phyloP scores from a whole-genome alignment of 78 protist genomes.

The Dictyostelium capitatum region DNA sequence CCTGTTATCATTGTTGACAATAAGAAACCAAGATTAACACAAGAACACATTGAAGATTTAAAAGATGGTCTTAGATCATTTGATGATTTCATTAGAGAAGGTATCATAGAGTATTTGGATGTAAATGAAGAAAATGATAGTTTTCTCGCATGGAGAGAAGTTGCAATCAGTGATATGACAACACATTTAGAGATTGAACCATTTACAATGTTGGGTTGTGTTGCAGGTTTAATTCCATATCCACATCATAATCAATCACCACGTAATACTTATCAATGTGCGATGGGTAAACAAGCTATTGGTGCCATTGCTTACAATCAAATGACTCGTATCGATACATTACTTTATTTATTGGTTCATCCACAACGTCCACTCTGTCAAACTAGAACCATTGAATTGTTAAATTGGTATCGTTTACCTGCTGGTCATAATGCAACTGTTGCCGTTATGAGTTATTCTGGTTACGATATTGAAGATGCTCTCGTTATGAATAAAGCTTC shows the following conservation, averaged over 20 bases:
- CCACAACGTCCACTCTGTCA: conserved; percentile 99
- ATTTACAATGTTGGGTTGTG: conserved; percentile 99
- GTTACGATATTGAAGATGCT: conserved; percentile 99
- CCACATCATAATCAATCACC: conserved; percentile 99
- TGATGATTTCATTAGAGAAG: conserved; percentile 84
- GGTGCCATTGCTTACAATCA: conserved; percentile 98
- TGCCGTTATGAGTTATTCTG: conserved; percentile 98
- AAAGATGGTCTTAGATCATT: conserved; percentile 64
- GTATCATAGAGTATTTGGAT: conserved; percentile 98
- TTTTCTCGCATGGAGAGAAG: conserved; percentile 77
- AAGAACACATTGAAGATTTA: conserved; percentile 68
- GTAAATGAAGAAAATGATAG: conserved; percentile 97
- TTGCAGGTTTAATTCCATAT: conserved; percentile 99
- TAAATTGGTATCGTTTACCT: conserved; percentile 98
- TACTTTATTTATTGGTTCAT: conserved; percentile 98
- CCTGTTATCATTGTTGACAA: conserved; percentile 98
- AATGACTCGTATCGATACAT: conserved; percentile 98
- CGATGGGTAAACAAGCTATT: conserved; percentile 99
- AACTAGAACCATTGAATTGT: conserved; percentile 97
- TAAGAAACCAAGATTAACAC: conserved; percentile 53
- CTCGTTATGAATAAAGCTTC: conserved; percentile 97
- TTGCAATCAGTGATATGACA: conserved; percentile 83
- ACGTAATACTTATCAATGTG: conserved; percentile 99
- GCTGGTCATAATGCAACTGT: conserved; percentile 99
- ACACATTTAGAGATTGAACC: conserved; percentile 99